Base-by-base conservation (phyloP, 306 rosid species). In the Acacia acuminata region DNA sequence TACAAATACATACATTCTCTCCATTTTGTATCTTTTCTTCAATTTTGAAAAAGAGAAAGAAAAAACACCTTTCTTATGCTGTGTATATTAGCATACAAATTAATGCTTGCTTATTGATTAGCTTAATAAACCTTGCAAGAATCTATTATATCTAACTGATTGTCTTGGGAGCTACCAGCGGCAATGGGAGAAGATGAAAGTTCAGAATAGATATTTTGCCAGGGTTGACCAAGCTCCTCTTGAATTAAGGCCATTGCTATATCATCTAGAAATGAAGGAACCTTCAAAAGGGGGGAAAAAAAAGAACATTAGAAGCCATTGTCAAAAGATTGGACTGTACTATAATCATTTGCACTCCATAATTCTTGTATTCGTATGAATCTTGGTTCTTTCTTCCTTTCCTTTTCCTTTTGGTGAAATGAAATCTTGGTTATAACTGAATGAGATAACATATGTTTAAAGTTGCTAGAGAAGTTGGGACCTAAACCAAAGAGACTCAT, bases 161-260 rank as follows among this genome's bases (percentile, higher is more conserved):
- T 84, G 80, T 80, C 71, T 65, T 43, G 85, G 77, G 84, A 81
- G 83, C 84, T 92, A 96, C 99, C 99, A 58, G 99, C 99, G 58
- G 99, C 98, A 83, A 96, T 96, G 40, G 99, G 99, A 69, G 99
- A 96, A 82, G 99, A 47, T 61, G 99, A 90, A 70, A 96, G 93
- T 81, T 96, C 99, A 68, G 97, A 93, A 83, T 93, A 96, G 13
- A 96, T 51, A 70, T 93, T 89, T 55, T 90, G 92, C 99, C 99
- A 96, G 30, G 97, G 99, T 85, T 90, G 97, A 88, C 98, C 99
- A 84, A 96, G 98, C 84, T 96, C 99, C 89, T 96, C 99, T 77
- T 96, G 90, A 78, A 96, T 84, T 79, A 96, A 85, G 87, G 98
- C 96, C 99, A 96, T 96, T 84, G 99, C 99, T 45, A 96, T 78